phyloP scores from a whole-genome alignment of 176 grass and related monocot genomes.

The bread wheat (Triticum aestivum) region IWGSC_CS_RefSeq_v2.1 NC_057802.1:446512242-446512741 shows the following conservation, averaged over 20 bases:
- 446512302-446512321: slow-evolving; percentile 47
- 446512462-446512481: not conserved
- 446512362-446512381: slow-evolving; percentile 5
- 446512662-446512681: slow-evolving; percentile 71
- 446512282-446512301: slow-evolving; percentile 43
- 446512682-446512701: not conserved
- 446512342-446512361: slow-evolving; percentile 17
- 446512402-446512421: not conserved
- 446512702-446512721: slow-evolving; percentile 7
- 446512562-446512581: not conserved
- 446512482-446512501: not conserved
- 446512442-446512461: not conserved
- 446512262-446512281: slow-evolving; percentile 64
- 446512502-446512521: not conserved
- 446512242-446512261: slow-evolving; percentile 20
- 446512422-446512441: not conserved
- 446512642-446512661: slow-evolving; percentile 44
- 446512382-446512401: not conserved
- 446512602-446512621: slow-evolving; percentile 49
- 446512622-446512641: slow-evolving; percentile 56
- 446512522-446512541: not conserved
- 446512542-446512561: not conserved
- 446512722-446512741: slow-evolving; percentile 9
- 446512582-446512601: slow-evolving; percentile 4
- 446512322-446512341: slow-evolving; percentile 53